phyloP scores from a whole-genome alignment of 169 alveolate species.

The Plasmodium reichenowi region DNA sequence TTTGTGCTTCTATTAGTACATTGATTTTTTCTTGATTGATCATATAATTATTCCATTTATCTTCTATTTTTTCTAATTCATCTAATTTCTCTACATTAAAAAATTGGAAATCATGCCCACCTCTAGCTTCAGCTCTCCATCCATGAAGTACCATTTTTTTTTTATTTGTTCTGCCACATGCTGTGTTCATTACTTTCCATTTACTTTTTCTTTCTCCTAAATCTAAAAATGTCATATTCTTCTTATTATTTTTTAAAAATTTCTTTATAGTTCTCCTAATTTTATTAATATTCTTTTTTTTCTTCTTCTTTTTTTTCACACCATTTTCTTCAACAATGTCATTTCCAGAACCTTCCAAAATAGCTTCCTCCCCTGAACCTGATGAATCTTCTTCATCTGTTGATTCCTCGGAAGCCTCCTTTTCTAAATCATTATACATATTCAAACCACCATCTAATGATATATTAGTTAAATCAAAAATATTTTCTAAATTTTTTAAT shows the following conservation, averaged over 20 bases:
- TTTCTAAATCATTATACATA: conserved; percentile 80
- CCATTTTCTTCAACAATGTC: not conserved
- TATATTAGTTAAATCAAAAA: conserved; percentile 81
- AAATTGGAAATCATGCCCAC: conserved; percentile 95
- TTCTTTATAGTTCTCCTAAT: conserved; percentile 69
- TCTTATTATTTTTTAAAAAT: conserved; percentile 45
- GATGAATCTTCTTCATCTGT: conserved; percentile 67
- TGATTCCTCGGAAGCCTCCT: conserved; percentile 42
- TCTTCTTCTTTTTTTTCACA: conserved; percentile 13
- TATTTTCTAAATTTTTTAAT: conserved; percentile 83
- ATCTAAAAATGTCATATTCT: conserved; percentile 80
- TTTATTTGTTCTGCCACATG: conserved; percentile 71
- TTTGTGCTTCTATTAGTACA: conserved; percentile 75
- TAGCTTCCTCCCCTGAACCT: conserved; percentile 31
- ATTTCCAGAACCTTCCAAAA: conserved; percentile 1
- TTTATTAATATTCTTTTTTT: conserved; percentile 31
- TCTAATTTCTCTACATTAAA: conserved; percentile 84
- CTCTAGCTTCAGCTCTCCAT: conserved; percentile 93
- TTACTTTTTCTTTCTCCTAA: conserved; percentile 90
- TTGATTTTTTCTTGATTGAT: conserved; percentile 55
- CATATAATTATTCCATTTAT: conserved; percentile 46
- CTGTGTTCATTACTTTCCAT: conserved; percentile 84
- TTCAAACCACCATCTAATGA: conserved; percentile 86
- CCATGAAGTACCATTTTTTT: conserved; percentile 85
- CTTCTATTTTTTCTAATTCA: conserved; percentile 66